A percentile compares a stretch with the other conserved stretches of the same genome.
Evolutionary conservation across 306 rosid species (phyloP).

Genomic region (Betula pendula): DNA sequence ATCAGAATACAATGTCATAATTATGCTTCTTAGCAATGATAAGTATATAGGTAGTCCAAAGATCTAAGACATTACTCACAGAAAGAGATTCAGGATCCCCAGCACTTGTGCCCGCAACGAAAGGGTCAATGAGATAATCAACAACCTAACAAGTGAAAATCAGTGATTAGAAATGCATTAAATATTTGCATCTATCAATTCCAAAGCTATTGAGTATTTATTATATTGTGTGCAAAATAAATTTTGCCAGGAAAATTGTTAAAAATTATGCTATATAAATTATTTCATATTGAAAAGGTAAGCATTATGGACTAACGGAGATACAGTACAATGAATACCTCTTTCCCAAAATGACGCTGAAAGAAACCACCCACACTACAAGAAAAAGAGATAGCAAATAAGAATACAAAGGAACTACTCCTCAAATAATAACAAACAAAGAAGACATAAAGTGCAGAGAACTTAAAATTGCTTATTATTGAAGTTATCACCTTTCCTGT

Average conservation of each 20-base stretch:
- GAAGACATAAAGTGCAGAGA: slow-evolving; percentile 18
- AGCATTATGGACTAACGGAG: slow-evolving; percentile 6
- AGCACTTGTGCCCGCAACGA: slow-evolving; percentile 88
- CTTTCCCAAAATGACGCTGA: slow-evolving; percentile 93
- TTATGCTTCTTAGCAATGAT: slow-evolving; percentile 10
- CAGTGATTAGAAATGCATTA: slow-evolving; percentile 11
- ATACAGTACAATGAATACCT: slow-evolving; percentile 49
- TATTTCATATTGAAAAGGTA: slow-evolving; percentile 19
- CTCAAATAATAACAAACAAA: slow-evolving; percentile 21
- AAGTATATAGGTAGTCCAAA: slow-evolving; percentile 21
- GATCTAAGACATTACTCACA: slow-evolving; percentile 54
- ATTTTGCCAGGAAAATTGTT: background rate
- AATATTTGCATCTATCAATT: background rate
- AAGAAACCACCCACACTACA: slow-evolving; percentile 77
- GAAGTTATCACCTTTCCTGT: slow-evolving; percentile 60
- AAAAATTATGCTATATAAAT: slow-evolving; percentile 8
- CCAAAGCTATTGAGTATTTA: slow-evolving; percentile 7
- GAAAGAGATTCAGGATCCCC: slow-evolving; percentile 94
- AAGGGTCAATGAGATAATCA: slow-evolving; percentile 89
- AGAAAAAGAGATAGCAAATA: slow-evolving; percentile 26
- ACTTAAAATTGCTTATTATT: slow-evolving; percentile 15
- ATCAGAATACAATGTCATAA: slow-evolving; percentile 12
- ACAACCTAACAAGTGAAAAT: slow-evolving; percentile 61
- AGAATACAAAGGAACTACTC: slow-evolving; percentile 16
- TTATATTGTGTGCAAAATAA: slow-evolving; percentile 13